Evolutionary conservation across 2,329 filamentous ascomycete genomes (phyloP).

Genomic region (Cladophialophora chaetospira): DNA sequence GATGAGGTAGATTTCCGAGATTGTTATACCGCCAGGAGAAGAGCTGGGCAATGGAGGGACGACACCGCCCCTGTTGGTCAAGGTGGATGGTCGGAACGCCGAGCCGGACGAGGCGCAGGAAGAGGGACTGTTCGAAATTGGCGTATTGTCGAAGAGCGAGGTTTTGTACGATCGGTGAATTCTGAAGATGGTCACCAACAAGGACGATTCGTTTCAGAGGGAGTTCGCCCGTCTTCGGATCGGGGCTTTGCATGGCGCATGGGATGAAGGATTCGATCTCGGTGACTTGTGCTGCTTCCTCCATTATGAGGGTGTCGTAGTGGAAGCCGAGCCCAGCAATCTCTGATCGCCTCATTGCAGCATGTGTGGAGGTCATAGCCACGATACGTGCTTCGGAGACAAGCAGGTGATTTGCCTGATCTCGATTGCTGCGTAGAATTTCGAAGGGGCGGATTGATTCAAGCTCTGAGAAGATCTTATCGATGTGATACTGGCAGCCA

Average conservation of each 20-base stretch:
- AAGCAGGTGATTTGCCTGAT: slow-evolving; percentile 94
- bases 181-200: slow-evolving; percentile 94
- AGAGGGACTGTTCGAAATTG: slow-evolving; percentile 93
- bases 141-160: slow-evolving; percentile 92
- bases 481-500: slow-evolving; percentile 86
- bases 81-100: slow-evolving; percentile 89
- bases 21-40: slow-evolving; percentile 88
- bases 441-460: slow-evolving; percentile 95
- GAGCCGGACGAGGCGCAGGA: slow-evolving; percentile 84
- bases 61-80: slow-evolving; percentile 89
- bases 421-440: slow-evolving; percentile 80
- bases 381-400: slow-evolving; percentile 96
- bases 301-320: slow-evolving; percentile 97
- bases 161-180: slow-evolving; percentile 93
- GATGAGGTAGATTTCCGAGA: slow-evolving; percentile 75
- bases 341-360: slow-evolving; percentile 88
- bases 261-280: slow-evolving; percentile 98
- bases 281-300: slow-evolving; percentile 96
- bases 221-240: slow-evolving; percentile 67
- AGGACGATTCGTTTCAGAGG: slow-evolving; percentile 85
- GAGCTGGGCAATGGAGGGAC: slow-evolving; percentile 81
- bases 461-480: slow-evolving; percentile 86
- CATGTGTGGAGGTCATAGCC: slow-evolving; percentile 98
- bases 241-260: slow-evolving; percentile 76
- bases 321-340: slow-evolving; percentile 91